These are phyloP conservation scores for Erucastrum elatum DNA, from an alignment of 345 rosid genomes.

Conservation along the genomic window DNA sequence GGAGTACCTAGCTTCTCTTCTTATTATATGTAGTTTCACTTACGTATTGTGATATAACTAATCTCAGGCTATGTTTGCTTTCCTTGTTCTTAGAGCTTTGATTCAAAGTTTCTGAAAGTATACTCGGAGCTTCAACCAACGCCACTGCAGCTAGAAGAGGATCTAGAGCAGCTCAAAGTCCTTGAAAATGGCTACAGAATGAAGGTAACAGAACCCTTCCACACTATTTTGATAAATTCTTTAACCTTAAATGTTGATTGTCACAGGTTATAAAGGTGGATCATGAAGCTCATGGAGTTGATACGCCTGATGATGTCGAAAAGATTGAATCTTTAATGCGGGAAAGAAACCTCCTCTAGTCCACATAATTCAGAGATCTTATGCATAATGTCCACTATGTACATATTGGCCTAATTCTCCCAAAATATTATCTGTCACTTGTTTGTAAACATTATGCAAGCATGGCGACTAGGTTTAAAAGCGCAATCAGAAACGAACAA, in stretches of 20 bases:
- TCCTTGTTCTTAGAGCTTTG: conserved; percentile 64
- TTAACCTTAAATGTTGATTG: not conserved
- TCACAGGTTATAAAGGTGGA: conserved; percentile 88
- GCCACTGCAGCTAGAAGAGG: conserved; percentile 90
- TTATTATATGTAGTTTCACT: not conserved
- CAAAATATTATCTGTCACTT: not conserved
- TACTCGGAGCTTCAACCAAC: conserved; percentile 85
- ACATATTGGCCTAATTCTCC: not conserved
- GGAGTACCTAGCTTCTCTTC: not conserved
- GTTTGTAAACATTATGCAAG: not conserved
- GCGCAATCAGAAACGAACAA: not conserved
- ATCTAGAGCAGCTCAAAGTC: conserved; percentile 95
- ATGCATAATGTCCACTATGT: not conserved
- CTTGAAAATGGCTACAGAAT: conserved; percentile 96
- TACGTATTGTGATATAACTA: not conserved
- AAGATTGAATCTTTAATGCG: conserved; percentile 83
- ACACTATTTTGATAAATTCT: not conserved
- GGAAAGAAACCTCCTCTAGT: conserved; percentile 60
- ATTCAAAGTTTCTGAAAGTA: conserved; percentile 77
- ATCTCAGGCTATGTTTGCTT: not conserved
- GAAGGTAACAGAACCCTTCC: conserved; percentile 55
- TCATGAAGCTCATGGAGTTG: conserved; percentile 92
- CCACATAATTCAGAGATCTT: not conserved
- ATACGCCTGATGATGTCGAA: conserved; percentile 74
- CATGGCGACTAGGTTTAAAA: not conserved